These are phyloP conservation scores for Stromatinia cepivora DNA, from an alignment of 2,329 filamentous ascomycete species.

Conservation along the genomic window DNA sequence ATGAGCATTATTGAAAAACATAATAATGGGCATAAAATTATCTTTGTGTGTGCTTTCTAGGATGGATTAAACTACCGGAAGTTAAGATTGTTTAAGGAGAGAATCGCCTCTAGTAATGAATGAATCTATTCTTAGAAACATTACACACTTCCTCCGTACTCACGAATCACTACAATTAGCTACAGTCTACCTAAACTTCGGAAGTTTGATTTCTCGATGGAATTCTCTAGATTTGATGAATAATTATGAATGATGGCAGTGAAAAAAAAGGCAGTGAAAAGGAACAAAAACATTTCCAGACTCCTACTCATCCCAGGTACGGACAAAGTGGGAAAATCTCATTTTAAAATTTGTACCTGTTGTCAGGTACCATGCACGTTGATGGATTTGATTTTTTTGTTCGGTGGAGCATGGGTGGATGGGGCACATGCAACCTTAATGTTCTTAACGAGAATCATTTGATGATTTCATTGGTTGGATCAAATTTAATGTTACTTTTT, in stretches of 20 bases:
- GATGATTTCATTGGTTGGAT: neutral
- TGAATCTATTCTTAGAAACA: constrained; percentile 5
- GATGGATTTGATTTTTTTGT: neutral
- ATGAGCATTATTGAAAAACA: neutral
- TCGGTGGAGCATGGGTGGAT: neutral
- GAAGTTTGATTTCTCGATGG: neutral
- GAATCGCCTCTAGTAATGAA: too few relatives aligned
- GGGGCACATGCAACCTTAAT: neutral
- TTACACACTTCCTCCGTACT: neutral
- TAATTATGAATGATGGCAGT: neutral
- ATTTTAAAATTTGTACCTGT: constrained; percentile 17
- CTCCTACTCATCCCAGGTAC: neutral
- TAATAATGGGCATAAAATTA: neutral
- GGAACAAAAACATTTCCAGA: neutral
- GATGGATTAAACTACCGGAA: too few relatives aligned
- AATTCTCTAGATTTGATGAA: neutral
- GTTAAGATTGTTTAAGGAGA: too few relatives aligned
- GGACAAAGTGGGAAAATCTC: constrained; percentile 16
- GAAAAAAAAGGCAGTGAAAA: constrained; percentile 1
- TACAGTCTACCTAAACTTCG: neutral
- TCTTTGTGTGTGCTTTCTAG: too few relatives aligned
- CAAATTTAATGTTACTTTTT: neutral
- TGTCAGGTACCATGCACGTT: constrained; percentile 1
- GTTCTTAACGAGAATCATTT: neutral
- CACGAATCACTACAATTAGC: neutral